phyloP scores from a whole-genome alignment of 148 eudicot species.

The Linanthus parryae region DNA sequence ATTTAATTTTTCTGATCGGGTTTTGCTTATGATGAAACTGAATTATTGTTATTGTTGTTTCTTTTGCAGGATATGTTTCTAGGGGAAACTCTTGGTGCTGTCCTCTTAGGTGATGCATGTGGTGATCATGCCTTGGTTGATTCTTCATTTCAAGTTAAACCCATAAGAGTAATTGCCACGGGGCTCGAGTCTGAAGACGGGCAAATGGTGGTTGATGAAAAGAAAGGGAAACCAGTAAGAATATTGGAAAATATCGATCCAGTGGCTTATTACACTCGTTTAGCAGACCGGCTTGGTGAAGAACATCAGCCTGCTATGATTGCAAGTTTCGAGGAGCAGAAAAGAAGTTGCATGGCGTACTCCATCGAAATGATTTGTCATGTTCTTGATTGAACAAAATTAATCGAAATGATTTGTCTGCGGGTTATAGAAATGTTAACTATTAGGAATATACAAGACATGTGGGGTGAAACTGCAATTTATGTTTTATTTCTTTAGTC shows the following conservation, averaged over 20 bases:
- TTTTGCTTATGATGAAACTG: too few relatives aligned
- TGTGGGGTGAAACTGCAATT: too few relatives aligned
- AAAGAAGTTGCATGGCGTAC: conserved; percentile 34
- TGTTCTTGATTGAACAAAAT: too few relatives aligned
- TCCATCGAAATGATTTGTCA: too few relatives aligned
- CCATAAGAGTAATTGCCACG: conserved; percentile 37
- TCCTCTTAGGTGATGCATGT: conserved; percentile 45
- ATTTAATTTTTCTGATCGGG: too few relatives aligned
- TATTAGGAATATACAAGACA: too few relatives aligned
- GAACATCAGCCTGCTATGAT: conserved; percentile 59
- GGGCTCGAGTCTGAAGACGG: conserved; percentile 62
- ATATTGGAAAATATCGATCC: conserved; percentile 46
- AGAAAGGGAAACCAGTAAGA: conserved; percentile 36
- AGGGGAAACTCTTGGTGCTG: conserved; percentile 86
- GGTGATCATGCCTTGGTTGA: conserved; percentile 24
- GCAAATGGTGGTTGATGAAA: conserved; percentile 34
- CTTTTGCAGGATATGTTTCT: conserved; percentile 55
- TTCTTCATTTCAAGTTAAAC: conserved; percentile 23
- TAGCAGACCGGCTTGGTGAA: conserved; percentile 52
- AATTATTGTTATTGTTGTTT: too few relatives aligned
- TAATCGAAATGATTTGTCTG: too few relatives aligned
- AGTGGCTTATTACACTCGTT: conserved; percentile 34
- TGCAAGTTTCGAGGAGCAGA: conserved; percentile 57
- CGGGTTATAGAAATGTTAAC: too few relatives aligned
- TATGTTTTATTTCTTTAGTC: too few relatives aligned